These are phyloP conservation scores for Cryptosporidium sp. DNA, from an alignment of 169 alveolate genomes.

Conservation along the genomic window DNA sequence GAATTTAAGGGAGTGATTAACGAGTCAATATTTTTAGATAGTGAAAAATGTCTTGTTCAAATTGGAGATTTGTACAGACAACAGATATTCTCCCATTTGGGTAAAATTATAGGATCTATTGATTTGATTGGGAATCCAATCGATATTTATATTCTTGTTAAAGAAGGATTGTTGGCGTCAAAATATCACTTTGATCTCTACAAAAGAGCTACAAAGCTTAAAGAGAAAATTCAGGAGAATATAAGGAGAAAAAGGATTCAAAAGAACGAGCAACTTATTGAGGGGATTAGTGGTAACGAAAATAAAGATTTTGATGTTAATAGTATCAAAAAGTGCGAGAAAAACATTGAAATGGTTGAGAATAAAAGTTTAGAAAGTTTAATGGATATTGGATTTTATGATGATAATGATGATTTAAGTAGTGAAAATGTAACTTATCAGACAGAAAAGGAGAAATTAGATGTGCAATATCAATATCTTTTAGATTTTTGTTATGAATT, in stretches of 20 bases:
- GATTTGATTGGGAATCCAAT: slow-evolving; percentile 62
- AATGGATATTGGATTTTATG: not conserved
- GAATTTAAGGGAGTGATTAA: slow-evolving; percentile 54
- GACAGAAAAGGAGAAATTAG: not conserved
- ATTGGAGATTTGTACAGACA: slow-evolving; percentile 30
- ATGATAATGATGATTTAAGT: not conserved
- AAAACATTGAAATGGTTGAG: not conserved
- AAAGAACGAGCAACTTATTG: not conserved
- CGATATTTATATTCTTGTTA: slow-evolving; percentile 41
- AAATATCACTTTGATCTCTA: slow-evolving; percentile 41
- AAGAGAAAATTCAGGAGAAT: slow-evolving; percentile 34
- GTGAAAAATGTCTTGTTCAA: slow-evolving; percentile 39
- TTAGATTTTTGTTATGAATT: slow-evolving; percentile 16
- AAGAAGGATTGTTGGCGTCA: slow-evolving; percentile 57
- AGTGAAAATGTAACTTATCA: not conserved
- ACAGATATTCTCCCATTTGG: slow-evolving; percentile 54
- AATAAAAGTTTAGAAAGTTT: not conserved
- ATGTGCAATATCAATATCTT: slow-evolving; percentile 1
- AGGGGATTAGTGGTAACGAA: not conserved
- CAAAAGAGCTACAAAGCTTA: slow-evolving; percentile 36
- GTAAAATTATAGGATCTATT: slow-evolving; percentile 42
- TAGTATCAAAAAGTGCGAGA: not conserved
- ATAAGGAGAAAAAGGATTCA: not conserved
- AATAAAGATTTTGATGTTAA: not conserved
- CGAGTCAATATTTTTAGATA: slow-evolving; percentile 46